A percentile compares a stretch with the other conserved stretches of the same genome.
Conservation (phyloP, 2,329 filamentous ascomycete genomes). For the Cercospora sp. region DNA sequence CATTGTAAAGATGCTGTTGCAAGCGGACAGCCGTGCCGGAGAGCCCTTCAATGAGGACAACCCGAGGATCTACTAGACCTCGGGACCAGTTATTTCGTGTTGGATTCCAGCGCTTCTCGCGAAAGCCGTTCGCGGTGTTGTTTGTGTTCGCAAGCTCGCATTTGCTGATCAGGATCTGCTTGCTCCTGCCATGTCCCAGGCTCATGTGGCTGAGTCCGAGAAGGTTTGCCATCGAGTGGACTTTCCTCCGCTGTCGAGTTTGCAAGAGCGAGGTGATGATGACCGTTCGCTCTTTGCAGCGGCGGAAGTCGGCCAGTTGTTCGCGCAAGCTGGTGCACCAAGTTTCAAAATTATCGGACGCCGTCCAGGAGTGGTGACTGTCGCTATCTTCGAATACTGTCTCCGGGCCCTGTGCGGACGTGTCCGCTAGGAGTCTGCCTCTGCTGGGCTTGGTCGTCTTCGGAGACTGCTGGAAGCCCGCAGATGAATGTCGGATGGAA, state of each 20-base stretch:
- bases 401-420: slow-evolving; percentile 11
- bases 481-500: background rate
- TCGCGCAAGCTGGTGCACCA: slow-evolving; percentile 20
- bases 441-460: background rate
- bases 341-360: slow-evolving; percentile 20
- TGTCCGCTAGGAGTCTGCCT: slow-evolving; percentile 19
- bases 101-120: slow-evolving; percentile 24
- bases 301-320: slow-evolving; percentile 19
- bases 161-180: slow-evolving; percentile 24
- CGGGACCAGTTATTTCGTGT: slow-evolving; percentile 17
- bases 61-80: slow-evolving; percentile 18
- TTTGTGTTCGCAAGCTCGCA: slow-evolving; percentile 14
- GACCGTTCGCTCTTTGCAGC: slow-evolving; percentile 13
- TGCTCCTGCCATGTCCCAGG: slow-evolving; percentile 19
- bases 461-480: background rate
- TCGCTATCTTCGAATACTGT: slow-evolving; percentile 25
- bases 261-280: slow-evolving; percentile 22
- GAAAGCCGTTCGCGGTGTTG: background rate
- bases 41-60: slow-evolving; percentile 20
- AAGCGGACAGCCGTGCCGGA: slow-evolving; percentile 3
- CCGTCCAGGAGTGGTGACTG: slow-evolving; percentile 27
- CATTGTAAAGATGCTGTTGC: slow-evolving; percentile 11
- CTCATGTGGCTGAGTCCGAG: slow-evolving; percentile 26
- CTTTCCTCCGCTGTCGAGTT: slow-evolving; percentile 22
- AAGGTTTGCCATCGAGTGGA: slow-evolving; percentile 26